Percentiles rank a stretch among this genome's conserved stretches.
Evolutionary conservation across 169 alveolate genomes (phyloP).

Genomic region (Plasmodium billcollinsi): DNA sequence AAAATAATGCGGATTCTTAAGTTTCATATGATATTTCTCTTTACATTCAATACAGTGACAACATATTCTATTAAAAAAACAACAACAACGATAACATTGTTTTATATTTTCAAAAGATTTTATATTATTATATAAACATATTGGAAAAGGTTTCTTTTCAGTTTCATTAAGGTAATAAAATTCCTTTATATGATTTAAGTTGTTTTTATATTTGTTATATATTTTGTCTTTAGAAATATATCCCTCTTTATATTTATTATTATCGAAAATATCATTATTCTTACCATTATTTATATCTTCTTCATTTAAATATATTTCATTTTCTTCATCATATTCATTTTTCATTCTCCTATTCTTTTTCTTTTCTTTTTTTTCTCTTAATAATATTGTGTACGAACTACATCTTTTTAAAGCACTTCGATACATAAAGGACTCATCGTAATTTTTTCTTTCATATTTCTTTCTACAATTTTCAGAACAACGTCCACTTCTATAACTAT

Average conservation of each 20-base stretch:
- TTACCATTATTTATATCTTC: neutral
- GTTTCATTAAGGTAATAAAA: conserved; percentile 61
- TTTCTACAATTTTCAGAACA: no score
- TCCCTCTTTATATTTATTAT: neutral
- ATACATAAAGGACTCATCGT: no score
- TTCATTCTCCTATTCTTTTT: no score
- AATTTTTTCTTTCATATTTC: no score
- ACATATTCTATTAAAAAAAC: conserved; percentile 78
- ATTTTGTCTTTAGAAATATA: conserved; percentile 3
- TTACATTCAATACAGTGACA: conserved; percentile 83
- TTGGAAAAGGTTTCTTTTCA: conserved; percentile 57
- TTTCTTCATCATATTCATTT: no score
- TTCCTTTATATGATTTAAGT: conserved; percentile 49
- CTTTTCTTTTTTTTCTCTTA: no score
- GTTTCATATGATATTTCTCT: conserved; percentile 62
- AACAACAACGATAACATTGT: conserved; percentile 80
- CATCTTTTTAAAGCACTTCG: no score
- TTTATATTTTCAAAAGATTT: conserved; percentile 69
- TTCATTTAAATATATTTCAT: neutral
- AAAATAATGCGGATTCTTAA: conserved; percentile 80
- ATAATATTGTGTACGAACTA: no score
- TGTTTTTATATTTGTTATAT: conserved; percentile 57
- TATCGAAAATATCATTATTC: neutral
- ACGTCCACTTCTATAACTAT: no score
- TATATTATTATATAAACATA: conserved; percentile 66